A percentile compares a stretch with the other conserved stretches of the same genome.
phyloP scores from a whole-genome alignment of 257 asterid genomes.

The Solanum tacnaense region DNA sequence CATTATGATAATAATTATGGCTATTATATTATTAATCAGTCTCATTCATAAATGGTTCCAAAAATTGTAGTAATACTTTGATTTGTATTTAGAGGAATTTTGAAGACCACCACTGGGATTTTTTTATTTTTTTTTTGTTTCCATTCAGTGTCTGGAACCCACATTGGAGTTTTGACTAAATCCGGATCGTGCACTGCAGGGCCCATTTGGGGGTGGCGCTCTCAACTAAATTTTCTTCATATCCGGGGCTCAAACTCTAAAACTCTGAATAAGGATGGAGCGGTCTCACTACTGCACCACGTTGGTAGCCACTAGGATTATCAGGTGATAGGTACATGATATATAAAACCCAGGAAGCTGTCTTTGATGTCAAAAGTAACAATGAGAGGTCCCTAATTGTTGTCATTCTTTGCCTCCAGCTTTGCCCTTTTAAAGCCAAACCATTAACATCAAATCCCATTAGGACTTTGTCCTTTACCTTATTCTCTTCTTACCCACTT shows the following conservation, averaged over 20 bases:
- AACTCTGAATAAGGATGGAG: too few relatives aligned
- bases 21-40: neutral
- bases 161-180: too few relatives aligned
- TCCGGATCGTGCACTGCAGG: fast-evolving
- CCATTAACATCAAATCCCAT: neutral
- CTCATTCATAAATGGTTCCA: neutral
- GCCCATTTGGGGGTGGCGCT: neutral
- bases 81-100: neutral
- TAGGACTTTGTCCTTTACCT: neutral
- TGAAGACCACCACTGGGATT: neutral
- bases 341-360: neutral
- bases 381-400: neutral
- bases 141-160: too few relatives aligned
- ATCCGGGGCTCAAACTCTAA: fast-evolving
- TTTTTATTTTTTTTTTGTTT: neutral
- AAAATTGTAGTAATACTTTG: neutral
- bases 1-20: neutral
- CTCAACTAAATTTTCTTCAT: neutral
- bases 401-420: neutral
- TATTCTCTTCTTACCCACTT: neutral
- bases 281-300: neutral
- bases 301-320: neutral
- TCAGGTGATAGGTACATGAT: neutral
- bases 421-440: slow-evolving; percentile 14
- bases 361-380: neutral